phyloP scores from a whole-genome alignment of 257 asterid species.

The Craterostigma plantagineum region DNA sequence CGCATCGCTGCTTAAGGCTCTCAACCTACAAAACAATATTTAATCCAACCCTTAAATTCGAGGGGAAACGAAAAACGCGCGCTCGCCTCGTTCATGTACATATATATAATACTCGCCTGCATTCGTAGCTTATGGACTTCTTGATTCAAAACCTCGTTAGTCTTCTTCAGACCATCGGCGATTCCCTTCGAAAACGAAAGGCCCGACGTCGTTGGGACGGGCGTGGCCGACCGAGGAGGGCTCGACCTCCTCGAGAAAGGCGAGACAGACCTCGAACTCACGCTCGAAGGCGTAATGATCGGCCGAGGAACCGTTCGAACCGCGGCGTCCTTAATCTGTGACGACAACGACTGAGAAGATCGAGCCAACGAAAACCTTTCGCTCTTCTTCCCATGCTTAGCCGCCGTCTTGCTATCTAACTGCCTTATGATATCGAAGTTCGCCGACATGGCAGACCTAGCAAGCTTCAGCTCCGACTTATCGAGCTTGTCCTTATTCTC shows the following conservation, averaged over 20 bases:
- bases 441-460: slow-evolving; percentile 37
- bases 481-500: slow-evolving; percentile 78
- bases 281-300: slow-evolving; percentile 36
- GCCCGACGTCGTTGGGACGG: slow-evolving; percentile 78
- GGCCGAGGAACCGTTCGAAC: slow-evolving; percentile 57
- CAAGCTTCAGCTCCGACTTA: slow-evolving; percentile 61
- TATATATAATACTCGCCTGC: slow-evolving; percentile 62
- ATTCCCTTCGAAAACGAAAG: slow-evolving; percentile 69
- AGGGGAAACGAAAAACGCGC: not conserved
- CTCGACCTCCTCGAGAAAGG: slow-evolving; percentile 82
- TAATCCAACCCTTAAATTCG: not conserved
- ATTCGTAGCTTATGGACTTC: slow-evolving; percentile 68
- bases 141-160: slow-evolving; percentile 70
- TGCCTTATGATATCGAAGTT: slow-evolving; percentile 73
- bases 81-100: not conserved
- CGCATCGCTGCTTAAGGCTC: slow-evolving; percentile 29
- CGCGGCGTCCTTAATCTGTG: slow-evolving; percentile 48
- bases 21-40: slow-evolving; percentile 26
- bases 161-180: slow-evolving; percentile 73
- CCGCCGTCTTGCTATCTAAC: slow-evolving; percentile 76
- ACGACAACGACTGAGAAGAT: slow-evolving; percentile 51
- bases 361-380: slow-evolving; percentile 59
- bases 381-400: slow-evolving; percentile 74
- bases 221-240: slow-evolving; percentile 89
- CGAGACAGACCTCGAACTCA: slow-evolving; percentile 76